Evolutionary conservation across 495 filamentous ascomycete genomes (phyloP).

Genomic region (Penicillium taxi): DNA sequence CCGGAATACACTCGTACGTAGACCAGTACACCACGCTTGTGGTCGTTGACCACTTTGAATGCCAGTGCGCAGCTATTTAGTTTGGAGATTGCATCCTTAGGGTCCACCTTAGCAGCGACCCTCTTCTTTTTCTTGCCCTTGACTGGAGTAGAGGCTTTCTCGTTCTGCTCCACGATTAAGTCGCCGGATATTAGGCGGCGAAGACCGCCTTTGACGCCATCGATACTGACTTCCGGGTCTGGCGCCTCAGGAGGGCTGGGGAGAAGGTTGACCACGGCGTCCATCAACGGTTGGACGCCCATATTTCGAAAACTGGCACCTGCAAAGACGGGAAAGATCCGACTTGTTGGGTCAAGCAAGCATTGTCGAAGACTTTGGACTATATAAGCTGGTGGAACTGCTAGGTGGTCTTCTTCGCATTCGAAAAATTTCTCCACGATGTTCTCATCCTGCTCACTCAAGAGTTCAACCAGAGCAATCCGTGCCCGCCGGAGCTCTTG

Average conservation of each 20-base stretch:
- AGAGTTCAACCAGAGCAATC: slow-evolving; percentile 65
- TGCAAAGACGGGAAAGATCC: slow-evolving; percentile 79
- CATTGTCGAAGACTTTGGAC: slow-evolving; percentile 65
- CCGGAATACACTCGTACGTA: slow-evolving; percentile 93
- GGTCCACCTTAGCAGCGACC: slow-evolving; percentile 21
- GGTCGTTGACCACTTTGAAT: slow-evolving; percentile 94
- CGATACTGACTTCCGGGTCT: slow-evolving; percentile 68
- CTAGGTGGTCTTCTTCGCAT: slow-evolving; percentile 59
- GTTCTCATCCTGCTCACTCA: slow-evolving; percentile 79
- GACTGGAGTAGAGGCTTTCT: slow-evolving; percentile 24
- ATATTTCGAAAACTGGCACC: slow-evolving; percentile 92
- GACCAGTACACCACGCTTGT: slow-evolving; percentile 76
- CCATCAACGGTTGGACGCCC: slow-evolving; percentile 86
- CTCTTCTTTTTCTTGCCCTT: slow-evolving; percentile 41
- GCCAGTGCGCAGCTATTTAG: slow-evolving; percentile 75
- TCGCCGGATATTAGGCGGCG: slow-evolving; percentile 46
- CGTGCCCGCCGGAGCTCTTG: slow-evolving; percentile 72
- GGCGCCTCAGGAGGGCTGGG: slow-evolving; percentile 74
- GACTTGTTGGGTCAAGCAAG: slow-evolving; percentile 45
- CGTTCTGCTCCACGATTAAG: slow-evolving; percentile 34
- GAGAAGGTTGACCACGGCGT: slow-evolving; percentile 78
- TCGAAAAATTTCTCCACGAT: slow-evolving; percentile 81
- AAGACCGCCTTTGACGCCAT: slow-evolving; percentile 41
- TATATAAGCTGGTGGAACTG: slow-evolving; percentile 57
- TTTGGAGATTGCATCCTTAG: slow-evolving; percentile 53